Base-by-base conservation (phyloP, 176 grass and related monocot species). In the Rhynchospora pubera region DNA sequence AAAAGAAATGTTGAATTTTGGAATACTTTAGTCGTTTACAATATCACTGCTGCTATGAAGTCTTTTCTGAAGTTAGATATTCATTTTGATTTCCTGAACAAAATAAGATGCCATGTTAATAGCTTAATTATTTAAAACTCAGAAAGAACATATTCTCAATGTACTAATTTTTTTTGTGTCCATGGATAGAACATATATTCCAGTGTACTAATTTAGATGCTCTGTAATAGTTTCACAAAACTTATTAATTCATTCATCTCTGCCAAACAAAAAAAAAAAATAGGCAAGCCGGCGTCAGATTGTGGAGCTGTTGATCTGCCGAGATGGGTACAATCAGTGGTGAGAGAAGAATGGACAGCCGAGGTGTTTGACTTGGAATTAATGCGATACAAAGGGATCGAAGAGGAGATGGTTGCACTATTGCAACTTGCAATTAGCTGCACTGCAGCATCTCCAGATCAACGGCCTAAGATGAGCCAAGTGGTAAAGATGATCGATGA, bases 281-380 rank as follows among this genome's bases (percentile, higher is more conserved):
- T 53, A n/a, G 85, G 83, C 53, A 90, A 85, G 52, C 81, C 87
- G 0, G 79, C 82, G 0, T 85, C 79, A 47, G 88, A 82, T 77
- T 84, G 85, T 62, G 78, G 83, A 57, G 86, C 66, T 19, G 76
- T 82, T 19, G 90, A 94, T 28, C 83, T 99, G 28, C 97, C 97
- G 22, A 82, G 84, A 65, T 99, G 97, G 97, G 97, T 99, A 59
- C 93, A 91, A 82, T 99, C 97, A 2, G 97, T 99, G 64, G 97
- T 99, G 55, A 78, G 93, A 7, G 97, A 99, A 87, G 97, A 99
- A 88, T 99, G 97, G 93, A 99, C 97, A 3, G 89, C 97, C 2
- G 97, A 99, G 91, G 97, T 99, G 85, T 99, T 99, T 80, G 97
- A 99, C 84, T 88, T 99, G 69, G 97, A 99, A 88, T 91, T 99